Evolutionary conservation across 345 rosid genomes (phyloP), one percentile per base, ranked within the genome.

Genomic region (Lagerstroemia speciosa): DNA sequence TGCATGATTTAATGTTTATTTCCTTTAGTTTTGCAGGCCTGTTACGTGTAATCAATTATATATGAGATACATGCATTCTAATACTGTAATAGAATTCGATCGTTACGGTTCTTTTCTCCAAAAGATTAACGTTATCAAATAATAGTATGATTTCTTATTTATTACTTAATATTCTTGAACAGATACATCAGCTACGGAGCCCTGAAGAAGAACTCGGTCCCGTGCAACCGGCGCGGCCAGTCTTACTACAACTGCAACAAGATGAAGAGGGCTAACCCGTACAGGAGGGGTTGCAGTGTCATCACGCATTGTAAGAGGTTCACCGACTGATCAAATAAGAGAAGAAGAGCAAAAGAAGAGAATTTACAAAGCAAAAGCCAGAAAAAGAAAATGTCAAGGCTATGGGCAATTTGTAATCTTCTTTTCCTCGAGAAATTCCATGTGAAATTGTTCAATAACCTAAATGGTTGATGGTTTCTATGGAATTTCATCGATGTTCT

Each of bases 221-320:
- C 72, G 37, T 69, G 72, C 72, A 69, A 48, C 31, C 72, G 72
- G 22, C 72, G 72, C 9, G 72, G 72, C 53, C 72, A 43, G 9
- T 69, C 72, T 38, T 69, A 69, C 72, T 69, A 69, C 72, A 43
- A 61, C 72, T 69, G 72, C 72, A 20, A 6, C 41, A 30, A 34
- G 53, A 37, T 36, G 63, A 69, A 31, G 72, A 69, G 1, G 72
- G 66, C 66, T 65, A 69, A 69, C 52, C 72, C 72, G 14, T 69
- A 69, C 65, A 69, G 17, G 72, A 64, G 72, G 20, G 72, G 72
- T n/a, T 69, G 72, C 72, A 69, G 32, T 38, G 38, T 10, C 66
- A 69, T 69, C 55, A 69, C 72, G 24, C 72, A 62, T 31, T 69
- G 72, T 37, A 69, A 7, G 52, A 61, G 72, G 55, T 41, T 6